Percentiles rank a stretch among this genome's conserved stretches.
phyloP scores from a whole-genome alignment of 148 eudicot genomes.

The Gaultheria prostrata region DNA sequence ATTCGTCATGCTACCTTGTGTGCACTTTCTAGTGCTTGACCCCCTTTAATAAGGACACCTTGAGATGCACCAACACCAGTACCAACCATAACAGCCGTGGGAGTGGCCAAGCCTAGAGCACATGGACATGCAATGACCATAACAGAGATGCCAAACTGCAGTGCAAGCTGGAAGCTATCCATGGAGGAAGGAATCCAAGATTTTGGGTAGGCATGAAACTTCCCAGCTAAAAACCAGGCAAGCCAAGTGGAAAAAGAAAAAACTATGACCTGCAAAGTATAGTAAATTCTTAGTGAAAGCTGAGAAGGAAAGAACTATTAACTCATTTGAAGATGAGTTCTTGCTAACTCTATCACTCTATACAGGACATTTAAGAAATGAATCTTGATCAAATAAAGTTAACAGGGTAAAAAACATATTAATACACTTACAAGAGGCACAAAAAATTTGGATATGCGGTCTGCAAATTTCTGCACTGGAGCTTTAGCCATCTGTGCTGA shows the following conservation, averaged over 20 bases:
- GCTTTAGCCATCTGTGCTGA: slow-evolving; percentile 99
- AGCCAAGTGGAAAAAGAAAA: slow-evolving; percentile 77
- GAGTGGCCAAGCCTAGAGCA: slow-evolving; percentile 98
- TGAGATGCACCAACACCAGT: slow-evolving; percentile 98
- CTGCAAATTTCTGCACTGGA: slow-evolving; percentile 94
- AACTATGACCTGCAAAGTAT: slow-evolving; percentile 59
- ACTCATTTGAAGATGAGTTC: background rate
- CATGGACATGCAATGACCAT: slow-evolving; percentile 99
- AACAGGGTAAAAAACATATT: background rate
- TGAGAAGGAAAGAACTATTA: background rate
- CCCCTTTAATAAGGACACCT: slow-evolving; percentile 97
- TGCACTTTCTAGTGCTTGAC: slow-evolving; percentile 90
- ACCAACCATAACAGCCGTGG: slow-evolving; percentile 99
- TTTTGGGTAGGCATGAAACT: slow-evolving; percentile 58
- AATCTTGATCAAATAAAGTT: background rate
- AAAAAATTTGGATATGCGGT: slow-evolving; percentile 79
- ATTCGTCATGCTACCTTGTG: slow-evolving; percentile 54
- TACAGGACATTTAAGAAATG: background rate
- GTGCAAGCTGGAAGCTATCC: slow-evolving; percentile 93
- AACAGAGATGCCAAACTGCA: slow-evolving; percentile 93
- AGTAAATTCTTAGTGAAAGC: background rate
- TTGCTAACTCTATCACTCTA: background rate
- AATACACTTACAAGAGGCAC: slow-evolving; percentile 76
- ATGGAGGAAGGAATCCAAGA: slow-evolving; percentile 94
- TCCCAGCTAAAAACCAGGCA: slow-evolving; percentile 82